phyloP scores from a whole-genome alignment of 1,139 yeast genomes.

The Nakaseomyces glabratus region DNA sequence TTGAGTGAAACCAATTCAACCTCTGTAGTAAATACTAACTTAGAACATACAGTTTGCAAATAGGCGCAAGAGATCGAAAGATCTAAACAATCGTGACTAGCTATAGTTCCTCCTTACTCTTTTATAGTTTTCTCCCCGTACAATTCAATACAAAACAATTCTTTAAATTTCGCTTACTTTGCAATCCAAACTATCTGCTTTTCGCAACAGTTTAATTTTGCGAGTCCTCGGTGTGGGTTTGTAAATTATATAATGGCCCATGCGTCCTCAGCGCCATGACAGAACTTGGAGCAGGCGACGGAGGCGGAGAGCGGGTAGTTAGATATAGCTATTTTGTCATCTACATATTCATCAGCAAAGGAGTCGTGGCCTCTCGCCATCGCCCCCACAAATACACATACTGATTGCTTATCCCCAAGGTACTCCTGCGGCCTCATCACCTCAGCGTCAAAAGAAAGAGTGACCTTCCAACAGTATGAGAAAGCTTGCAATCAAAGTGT shows the following conservation, averaged over 20 bases:
- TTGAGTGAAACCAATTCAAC: not conserved
- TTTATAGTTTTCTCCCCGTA: not conserved
- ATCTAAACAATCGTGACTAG: slow-evolving; percentile 1
- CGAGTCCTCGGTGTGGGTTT: slow-evolving; percentile 6
- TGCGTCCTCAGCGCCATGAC: slow-evolving; percentile 98
- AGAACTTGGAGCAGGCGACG: slow-evolving; percentile 95
- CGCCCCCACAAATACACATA: slow-evolving; percentile 97
- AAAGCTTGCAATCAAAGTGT: not conserved
- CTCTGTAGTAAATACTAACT: not conserved
- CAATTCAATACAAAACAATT: not conserved
- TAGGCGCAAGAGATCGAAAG: slow-evolving; percentile 4
- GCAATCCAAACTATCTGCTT: slow-evolving; percentile 2
- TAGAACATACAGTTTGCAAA: slow-evolving; percentile 2
- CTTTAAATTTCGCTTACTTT: too few relatives aligned
- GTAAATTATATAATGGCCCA: slow-evolving; percentile 61
- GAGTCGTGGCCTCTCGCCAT: slow-evolving; percentile 98
- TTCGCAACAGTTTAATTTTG: slow-evolving; percentile 9
- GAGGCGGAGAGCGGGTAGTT: slow-evolving; percentile 95
- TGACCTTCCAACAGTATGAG: slow-evolving; percentile 64
- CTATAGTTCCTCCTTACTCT: not conserved
- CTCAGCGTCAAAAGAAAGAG: slow-evolving; percentile 90
- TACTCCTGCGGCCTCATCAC: slow-evolving; percentile 73
- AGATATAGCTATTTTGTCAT: slow-evolving; percentile 91
- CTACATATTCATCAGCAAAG: slow-evolving; percentile 94
- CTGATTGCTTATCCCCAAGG: slow-evolving; percentile 80